phyloP scores from a whole-genome alignment of 345 rosid species.

The Linum usitatissimum region DNA sequence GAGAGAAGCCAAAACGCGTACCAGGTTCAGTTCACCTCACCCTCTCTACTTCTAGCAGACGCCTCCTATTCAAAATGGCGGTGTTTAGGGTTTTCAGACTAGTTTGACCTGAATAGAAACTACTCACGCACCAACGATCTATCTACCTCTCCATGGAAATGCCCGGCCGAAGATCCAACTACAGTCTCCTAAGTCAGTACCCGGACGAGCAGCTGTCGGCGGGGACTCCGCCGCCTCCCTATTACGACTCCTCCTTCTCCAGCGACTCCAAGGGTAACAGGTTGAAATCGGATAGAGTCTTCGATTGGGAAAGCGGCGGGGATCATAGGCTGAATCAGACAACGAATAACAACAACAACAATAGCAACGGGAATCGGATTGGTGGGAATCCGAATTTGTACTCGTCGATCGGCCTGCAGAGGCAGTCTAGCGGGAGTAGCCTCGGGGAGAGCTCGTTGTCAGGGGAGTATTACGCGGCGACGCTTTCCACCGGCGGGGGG shows the following conservation, averaged over 20 bases:
- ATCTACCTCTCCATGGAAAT: constrained; percentile 46
- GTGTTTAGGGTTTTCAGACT: constrained; percentile 13
- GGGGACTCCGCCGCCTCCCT: constrained; percentile 34
- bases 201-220: constrained; percentile 58
- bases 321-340: constrained; percentile 39
- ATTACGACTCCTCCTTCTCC: constrained; percentile 48
- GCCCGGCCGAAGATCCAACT: constrained; percentile 81
- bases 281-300: constrained; percentile 37
- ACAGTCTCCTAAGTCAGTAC: constrained; percentile 65
- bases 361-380: constrained; percentile 22
- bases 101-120: background rate
- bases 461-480: constrained; percentile 70
- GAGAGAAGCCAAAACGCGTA: background rate
- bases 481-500: constrained; percentile 44
- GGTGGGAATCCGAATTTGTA: constrained; percentile 30
- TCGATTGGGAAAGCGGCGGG: constrained; percentile 60
- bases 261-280: constrained; percentile 39
- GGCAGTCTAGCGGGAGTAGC: constrained; percentile 97
- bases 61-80: constrained; percentile 11
- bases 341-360: constrained; percentile 12
- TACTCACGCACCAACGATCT: background rate
- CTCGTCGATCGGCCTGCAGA: constrained; percentile 55
- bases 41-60: constrained; percentile 4
- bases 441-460: constrained; percentile 91
- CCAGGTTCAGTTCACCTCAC: constrained; percentile 19